Percentiles rank a stretch among this genome's conserved stretches.
Evolutionary conservation across 2,329 filamentous ascomycete species (phyloP).

Genomic region (Pseudocercospora fijiensis): DNA sequence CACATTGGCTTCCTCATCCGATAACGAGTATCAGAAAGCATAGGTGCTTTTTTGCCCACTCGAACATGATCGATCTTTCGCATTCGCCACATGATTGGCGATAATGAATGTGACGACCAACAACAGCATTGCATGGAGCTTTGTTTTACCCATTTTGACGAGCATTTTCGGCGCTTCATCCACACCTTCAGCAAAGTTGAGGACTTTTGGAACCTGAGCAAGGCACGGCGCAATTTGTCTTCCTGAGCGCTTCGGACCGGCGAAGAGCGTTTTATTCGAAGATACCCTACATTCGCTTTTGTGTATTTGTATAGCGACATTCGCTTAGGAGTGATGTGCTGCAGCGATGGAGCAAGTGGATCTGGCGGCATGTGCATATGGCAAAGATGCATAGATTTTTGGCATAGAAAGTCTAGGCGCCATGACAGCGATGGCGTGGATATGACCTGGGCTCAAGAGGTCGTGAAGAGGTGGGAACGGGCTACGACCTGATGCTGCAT

Average conservation of each 20-base stretch:
- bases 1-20: slow-evolving; percentile 46
- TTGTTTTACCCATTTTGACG: slow-evolving; percentile 20
- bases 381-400: slow-evolving; percentile 19
- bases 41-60: slow-evolving; percentile 16
- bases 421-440: background rate
- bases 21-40: slow-evolving; percentile 32
- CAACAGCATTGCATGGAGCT: slow-evolving; percentile 25
- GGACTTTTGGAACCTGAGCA: slow-evolving; percentile 12
- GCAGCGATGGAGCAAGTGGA: slow-evolving; percentile 14
- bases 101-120: slow-evolving; percentile 27
- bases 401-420: slow-evolving; percentile 1
- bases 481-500: slow-evolving; percentile 24
- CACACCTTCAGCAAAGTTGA: slow-evolving; percentile 14
- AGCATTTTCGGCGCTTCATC: slow-evolving; percentile 26
- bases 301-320: slow-evolving; percentile 27
- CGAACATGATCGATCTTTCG: slow-evolving; percentile 11
- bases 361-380: slow-evolving; percentile 16
- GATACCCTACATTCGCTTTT: slow-evolving; percentile 32
- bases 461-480: slow-evolving; percentile 12
- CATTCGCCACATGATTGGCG: slow-evolving; percentile 17
- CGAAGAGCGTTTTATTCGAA: slow-evolving; percentile 14
- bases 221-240: slow-evolving; percentile 15
- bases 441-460: background rate
- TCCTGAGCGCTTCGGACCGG: slow-evolving; percentile 9
- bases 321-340: slow-evolving; percentile 22